A percentile compares a stretch with the other conserved stretches of the same genome.
phyloP scores from a whole-genome alignment of 495 filamentous ascomycete species.

The Pseudevernia furfuracea region DNA sequence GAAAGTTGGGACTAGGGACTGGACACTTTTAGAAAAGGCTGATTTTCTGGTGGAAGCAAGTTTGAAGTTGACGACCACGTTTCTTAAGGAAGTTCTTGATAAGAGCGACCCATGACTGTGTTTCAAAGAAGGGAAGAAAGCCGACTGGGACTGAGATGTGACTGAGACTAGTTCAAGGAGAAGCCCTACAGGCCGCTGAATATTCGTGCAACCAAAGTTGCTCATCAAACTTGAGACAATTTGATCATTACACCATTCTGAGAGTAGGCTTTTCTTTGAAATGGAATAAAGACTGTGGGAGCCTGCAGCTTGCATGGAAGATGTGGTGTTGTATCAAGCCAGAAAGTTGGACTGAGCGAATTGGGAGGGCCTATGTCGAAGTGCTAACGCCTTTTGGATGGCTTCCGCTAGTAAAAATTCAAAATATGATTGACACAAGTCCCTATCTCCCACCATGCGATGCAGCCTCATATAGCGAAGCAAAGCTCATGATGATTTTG shows the following conservation, averaged over 20 bases:
- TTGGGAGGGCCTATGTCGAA: not conserved
- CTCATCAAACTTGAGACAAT: not conserved
- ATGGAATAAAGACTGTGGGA: not conserved
- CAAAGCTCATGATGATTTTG: conserved; percentile 18
- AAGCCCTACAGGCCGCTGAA: not conserved
- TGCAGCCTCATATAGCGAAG: conserved; percentile 14
- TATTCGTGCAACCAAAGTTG: not conserved
- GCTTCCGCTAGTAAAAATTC: not conserved
- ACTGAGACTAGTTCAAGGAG: not conserved
- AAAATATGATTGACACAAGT: not conserved
- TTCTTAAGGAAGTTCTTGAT: not conserved
- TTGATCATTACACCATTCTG: not conserved
- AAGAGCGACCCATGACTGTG: not conserved
- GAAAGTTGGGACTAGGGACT: not conserved
- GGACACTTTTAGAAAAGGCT: not conserved
- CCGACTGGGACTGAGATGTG: not conserved
- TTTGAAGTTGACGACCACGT: not conserved
- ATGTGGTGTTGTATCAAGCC: not conserved
- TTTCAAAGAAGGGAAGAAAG: not conserved
- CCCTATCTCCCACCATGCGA: conserved; percentile 20
- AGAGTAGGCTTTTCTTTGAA: not conserved
- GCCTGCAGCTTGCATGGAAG: not conserved
- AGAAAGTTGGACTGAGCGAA: conserved; percentile 4
- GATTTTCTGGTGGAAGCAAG: not conserved
- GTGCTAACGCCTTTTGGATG: conserved; percentile 8